These are phyloP conservation scores for Boeremia lycopersici DNA, from an alignment of 2,329 filamentous ascomycete species.

Conservation along the genomic window DNA sequence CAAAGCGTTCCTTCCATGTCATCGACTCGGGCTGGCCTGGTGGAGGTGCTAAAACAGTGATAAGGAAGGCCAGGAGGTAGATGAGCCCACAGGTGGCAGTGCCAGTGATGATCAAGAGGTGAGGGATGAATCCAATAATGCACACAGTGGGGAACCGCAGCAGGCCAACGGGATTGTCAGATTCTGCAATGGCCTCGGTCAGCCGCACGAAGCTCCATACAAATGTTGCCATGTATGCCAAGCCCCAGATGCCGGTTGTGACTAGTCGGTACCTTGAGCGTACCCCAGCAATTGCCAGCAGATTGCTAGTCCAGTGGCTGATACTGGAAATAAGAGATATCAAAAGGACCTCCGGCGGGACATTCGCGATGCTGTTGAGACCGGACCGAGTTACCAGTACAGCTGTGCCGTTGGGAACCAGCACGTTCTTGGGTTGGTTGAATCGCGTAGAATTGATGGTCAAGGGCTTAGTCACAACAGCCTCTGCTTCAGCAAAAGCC, in stretches of 20 bases:
- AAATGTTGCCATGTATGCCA: conserved; percentile 88
- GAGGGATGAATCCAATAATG: conserved; percentile 92
- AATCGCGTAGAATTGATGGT: conserved; percentile 69
- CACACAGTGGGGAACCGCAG: conserved; percentile 92
- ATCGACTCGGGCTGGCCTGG: conserved; percentile 53
- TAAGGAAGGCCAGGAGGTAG: conserved; percentile 74
- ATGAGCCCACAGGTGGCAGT: conserved; percentile 78
- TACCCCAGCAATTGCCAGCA: conserved; percentile 78
- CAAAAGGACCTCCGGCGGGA: conserved; percentile 84
- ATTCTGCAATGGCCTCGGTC: conserved; percentile 45
- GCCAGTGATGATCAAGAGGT: conserved; percentile 82
- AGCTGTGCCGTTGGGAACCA: conserved; percentile 54
- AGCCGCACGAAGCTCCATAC: conserved; percentile 70
- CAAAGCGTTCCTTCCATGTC: conserved; percentile 65
- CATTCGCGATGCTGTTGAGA: conserved; percentile 82
- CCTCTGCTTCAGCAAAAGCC: conserved; percentile 94
- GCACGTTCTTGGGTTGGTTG: conserved; percentile 44
- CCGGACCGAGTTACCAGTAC: conserved; percentile 56
- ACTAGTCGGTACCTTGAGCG: conserved; percentile 81
- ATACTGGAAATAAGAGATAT: conserved; percentile 87
- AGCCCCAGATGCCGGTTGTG: conserved; percentile 87
- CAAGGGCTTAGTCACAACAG: conserved; percentile 80
- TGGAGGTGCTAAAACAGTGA: conserved; percentile 74
- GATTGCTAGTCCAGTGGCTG: conserved; percentile 84
- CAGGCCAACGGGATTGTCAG: conserved; percentile 65